Evolutionary conservation across 495 filamentous ascomycete species (phyloP).

Genomic region (Tuber brumale): DNA sequence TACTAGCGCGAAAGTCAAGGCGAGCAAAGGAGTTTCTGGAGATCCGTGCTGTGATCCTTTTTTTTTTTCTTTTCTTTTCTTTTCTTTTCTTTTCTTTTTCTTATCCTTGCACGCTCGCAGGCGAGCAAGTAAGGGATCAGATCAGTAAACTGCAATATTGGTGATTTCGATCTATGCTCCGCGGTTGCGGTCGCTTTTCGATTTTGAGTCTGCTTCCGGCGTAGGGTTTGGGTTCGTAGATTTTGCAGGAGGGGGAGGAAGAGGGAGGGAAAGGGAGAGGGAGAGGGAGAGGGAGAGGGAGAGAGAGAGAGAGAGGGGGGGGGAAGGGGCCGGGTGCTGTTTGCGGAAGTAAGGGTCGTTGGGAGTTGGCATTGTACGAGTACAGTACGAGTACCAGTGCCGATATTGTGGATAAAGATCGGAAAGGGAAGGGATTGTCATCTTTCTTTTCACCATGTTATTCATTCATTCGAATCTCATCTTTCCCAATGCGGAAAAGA

Average conservation of each 20-base stretch:
- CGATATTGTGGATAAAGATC: background rate
- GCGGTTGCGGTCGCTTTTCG: background rate
- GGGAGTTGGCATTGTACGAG: too few species aligned
- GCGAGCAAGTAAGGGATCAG: background rate
- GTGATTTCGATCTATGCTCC: background rate
- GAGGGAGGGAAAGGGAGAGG: too few species aligned
- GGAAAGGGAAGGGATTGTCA: background rate
- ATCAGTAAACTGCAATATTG: background rate
- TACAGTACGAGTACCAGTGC: too few species aligned
- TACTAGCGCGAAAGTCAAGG: background rate
- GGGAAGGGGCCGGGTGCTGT: background rate
- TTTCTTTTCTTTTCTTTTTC: background rate
- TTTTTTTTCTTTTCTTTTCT: background rate
- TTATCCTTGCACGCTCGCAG: background rate
- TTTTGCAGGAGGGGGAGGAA: background rate
- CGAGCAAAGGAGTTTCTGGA: background rate
- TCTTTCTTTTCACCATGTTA: background rate
- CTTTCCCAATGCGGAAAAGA: background rate
- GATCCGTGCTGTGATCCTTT: background rate
- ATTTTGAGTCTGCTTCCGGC: background rate
- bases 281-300: background rate
- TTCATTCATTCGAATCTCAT: background rate
- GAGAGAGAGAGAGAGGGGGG: too few species aligned
- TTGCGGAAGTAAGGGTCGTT: background rate
- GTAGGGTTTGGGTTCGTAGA: background rate